Percentiles rank a stretch among this genome's conserved stretches.
Evolutionary conservation across 805 yeast genomes (phyloP).

Genomic region (Kazachstania psychrophila): DNA sequence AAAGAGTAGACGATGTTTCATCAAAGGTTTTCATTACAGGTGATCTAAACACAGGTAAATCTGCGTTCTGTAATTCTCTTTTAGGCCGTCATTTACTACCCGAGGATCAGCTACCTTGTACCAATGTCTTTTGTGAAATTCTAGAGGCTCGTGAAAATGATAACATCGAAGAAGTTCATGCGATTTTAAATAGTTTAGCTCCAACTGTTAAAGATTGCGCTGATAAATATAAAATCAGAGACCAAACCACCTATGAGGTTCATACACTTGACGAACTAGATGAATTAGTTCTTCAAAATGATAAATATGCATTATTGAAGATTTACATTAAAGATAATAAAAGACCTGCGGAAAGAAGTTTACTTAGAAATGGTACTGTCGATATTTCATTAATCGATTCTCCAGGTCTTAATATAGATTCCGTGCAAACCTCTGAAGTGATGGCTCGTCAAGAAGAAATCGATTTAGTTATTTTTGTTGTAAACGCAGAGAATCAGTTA

Average conservation of each 20-base stretch:
- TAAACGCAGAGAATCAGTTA: conserved; percentile 91
- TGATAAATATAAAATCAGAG: conserved; percentile 32
- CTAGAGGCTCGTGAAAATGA: conserved; percentile 71
- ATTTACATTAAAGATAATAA: conserved; percentile 68
- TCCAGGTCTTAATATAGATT: conserved; percentile 91
- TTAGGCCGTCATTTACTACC: conserved; percentile 72
- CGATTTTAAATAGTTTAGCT: conserved; percentile 50
- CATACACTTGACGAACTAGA: conserved; percentile 49
- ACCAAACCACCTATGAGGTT: conserved; percentile 57
- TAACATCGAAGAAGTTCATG: conserved; percentile 85
- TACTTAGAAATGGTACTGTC: conserved; percentile 80
- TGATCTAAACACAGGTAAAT: conserved; percentile 92
- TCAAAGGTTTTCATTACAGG: conserved; percentile 96
- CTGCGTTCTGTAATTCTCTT: conserved; percentile 88
- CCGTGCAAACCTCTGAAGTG: conserved; percentile 88
- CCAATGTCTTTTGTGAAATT: conserved; percentile 92
- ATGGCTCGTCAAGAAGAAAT: conserved; percentile 95
- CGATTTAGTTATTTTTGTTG: conserved; percentile 91
- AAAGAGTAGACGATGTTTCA: conserved; percentile 80
- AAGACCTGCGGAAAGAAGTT: conserved; percentile 54
- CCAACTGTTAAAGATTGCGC: conserved; percentile 21
- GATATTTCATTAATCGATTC: conserved; percentile 93
- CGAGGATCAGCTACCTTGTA: conserved; percentile 96
- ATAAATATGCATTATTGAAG: conserved; percentile 61
- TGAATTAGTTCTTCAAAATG: conserved; percentile 64